Base-by-base conservation (phyloP, 2,329 filamentous ascomycete species). In the Aspergillus neotritici region DNA sequence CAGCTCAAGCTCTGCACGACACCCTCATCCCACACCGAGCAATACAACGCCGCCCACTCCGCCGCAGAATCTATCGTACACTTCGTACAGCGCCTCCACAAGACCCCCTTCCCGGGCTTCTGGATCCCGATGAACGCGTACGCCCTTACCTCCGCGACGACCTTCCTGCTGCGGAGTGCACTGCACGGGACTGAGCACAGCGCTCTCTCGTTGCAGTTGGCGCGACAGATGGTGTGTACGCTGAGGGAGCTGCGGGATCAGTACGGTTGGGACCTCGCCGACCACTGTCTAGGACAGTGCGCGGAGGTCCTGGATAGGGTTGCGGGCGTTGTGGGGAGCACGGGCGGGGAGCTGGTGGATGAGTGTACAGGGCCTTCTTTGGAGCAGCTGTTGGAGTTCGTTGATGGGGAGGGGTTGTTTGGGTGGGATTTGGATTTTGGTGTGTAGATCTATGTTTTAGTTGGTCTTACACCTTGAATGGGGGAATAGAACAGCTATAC, bases 111-210 rank as follows among this genome's bases (percentile, higher is more conserved):
- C 0, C 59, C 63, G 3, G 75, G 72, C 37, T 78, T 76, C 44
- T 78, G 74, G 74, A 60, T 77, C 2, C 67, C 75, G 0, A 63
- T 71, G 3, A 65, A 66, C 31, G 67, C 73, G 0, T 77, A 75
- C 42, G 62, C 68, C 1, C 67, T 76, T n/a, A 67, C 73, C 0
- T 70, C 72, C 1, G 72, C 76, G 0, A 68, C 72, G 11, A 76
- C 70, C 32, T 76, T 77, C 31, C 55, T 78, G 21, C 56, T 78
- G 7, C 66, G 75, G 2, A 73, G 70, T 43, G 73, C 70, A 0
- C 55, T 78, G 2, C 68, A 74, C 42, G 66, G 67, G 3, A 69
- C 69, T 68, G 66, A 36, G 56, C 52, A 5, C 70, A 21, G 17
- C 17, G 17, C 17, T 5, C 17, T 25, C 21, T 25, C 71, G 0